These are phyloP conservation scores for Colletotrichum spaethianum DNA, from an alignment of 2,329 filamentous ascomycete genomes.

Conservation along the genomic window DNA sequence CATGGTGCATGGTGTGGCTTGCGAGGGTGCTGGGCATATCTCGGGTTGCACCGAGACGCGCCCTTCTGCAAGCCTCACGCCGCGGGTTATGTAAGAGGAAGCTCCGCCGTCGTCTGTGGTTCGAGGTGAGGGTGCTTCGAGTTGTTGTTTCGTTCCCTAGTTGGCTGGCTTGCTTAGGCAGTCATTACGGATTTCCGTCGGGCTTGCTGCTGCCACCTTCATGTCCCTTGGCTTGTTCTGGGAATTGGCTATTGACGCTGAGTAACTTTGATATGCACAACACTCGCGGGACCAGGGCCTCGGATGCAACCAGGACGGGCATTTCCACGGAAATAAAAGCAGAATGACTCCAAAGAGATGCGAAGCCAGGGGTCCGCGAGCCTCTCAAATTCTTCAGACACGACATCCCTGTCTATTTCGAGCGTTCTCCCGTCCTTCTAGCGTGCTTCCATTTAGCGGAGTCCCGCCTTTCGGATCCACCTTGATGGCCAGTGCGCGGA, in stretches of 20 bases:
- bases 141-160: not conserved
- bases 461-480: not conserved
- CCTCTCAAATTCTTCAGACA: not conserved
- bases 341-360: not conserved
- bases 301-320: not conserved
- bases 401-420: not conserved
- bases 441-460: slow-evolving; percentile 22
- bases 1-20: slow-evolving; percentile 1
- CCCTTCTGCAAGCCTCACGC: not conserved
- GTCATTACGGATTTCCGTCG: slow-evolving; percentile 4
- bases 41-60: slow-evolving; percentile 2
- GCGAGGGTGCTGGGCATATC: not conserved
- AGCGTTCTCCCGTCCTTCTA: slow-evolving; percentile 35
- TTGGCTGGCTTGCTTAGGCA: not conserved
- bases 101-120: not conserved
- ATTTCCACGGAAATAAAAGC: not conserved
- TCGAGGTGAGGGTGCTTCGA: too few relatives aligned
- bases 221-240: not conserved
- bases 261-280: not conserved
- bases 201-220: not conserved
- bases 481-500: not conserved
- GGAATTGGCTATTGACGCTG: not conserved
- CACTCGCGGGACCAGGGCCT: not conserved
- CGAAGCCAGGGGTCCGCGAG: not conserved
- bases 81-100: not conserved